Evolutionary conservation across 768 basidiomycete species (phyloP), one percentile per base, ranked within the genome.

Genomic region (Rhodotorula paludigena): DNA sequence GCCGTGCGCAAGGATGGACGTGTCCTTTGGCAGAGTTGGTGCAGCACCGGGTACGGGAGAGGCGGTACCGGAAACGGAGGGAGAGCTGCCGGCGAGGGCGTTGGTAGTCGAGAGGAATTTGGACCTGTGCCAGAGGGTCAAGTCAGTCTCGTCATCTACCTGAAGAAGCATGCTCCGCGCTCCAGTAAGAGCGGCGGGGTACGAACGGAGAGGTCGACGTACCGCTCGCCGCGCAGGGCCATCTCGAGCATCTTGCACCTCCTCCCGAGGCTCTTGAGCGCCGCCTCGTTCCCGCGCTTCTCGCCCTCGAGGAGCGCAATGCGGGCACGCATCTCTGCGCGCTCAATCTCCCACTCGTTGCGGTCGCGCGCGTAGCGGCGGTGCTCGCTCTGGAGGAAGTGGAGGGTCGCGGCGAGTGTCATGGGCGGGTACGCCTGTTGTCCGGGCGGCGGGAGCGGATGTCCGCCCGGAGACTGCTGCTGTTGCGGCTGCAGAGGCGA

Each of bases 321-420:
- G 59, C 96, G 87, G 60, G 94, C 94, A 84, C 94, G 84, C 93
- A 98, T 97, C 80, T 98, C 96, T 39, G 96, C 96, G 74, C 96
- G 83, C 80, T 98, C 96, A 75, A 99, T 99, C 83, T 99, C 96
- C 94, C 94, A 99, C 81, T 99, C 96, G 78, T 99, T 99, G 76
- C 94, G 84, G 81, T 99, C 96, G 78, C 93, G 87, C 80, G 98
- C 96, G 77, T 96, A 98, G 67, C 90, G 84, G 69, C 96, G 84
- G 91, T 93, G 97, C 82, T 99, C 96, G 30, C 90, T 91, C 81
- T 99, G 96, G 58, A 98, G 84, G 79, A 91, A 99, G 81, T 99
- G 96, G 69, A 99, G 83, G 66, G 98, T 92, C 76, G 85, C 88
- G 11, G 92, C 93, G 60, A 98, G 86, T 54, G 88, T 96, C 78